Evolutionary conservation across 208 protist species (phyloP).

Genomic region (Leishmania gerbilli): DNA sequence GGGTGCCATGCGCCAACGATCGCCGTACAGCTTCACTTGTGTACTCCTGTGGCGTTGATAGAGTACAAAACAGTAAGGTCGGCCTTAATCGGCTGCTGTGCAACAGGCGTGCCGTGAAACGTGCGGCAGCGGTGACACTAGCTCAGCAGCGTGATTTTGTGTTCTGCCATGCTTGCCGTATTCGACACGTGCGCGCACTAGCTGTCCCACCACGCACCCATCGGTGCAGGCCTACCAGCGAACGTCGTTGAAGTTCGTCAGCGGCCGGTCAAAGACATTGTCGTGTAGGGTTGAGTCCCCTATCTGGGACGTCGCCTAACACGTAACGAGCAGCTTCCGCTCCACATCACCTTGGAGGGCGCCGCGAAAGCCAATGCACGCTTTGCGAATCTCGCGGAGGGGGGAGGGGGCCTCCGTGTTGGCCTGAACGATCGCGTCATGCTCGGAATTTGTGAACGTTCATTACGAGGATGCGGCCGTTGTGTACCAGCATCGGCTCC

Average conservation of each 20-base stretch:
- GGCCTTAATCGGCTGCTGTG: background rate
- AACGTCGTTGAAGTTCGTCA: constrained; percentile 26
- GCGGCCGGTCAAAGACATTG: constrained; percentile 45
- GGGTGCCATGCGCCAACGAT: no score
- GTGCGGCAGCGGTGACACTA: background rate
- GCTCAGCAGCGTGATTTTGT: background rate
- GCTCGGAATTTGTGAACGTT: constrained; percentile 62
- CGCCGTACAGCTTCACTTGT: no score
- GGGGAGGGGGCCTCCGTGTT: constrained; percentile 54
- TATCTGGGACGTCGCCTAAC: constrained; percentile 71
- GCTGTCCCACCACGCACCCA: constrained; percentile 46
- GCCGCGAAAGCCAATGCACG: constrained; percentile 70
- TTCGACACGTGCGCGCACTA: constrained; percentile 30
- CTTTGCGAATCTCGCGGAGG: constrained; percentile 86
- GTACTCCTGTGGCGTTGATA: no score
- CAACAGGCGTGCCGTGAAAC: background rate
- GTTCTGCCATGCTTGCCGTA: constrained; percentile 15
- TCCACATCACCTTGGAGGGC: constrained; percentile 85
- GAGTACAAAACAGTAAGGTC: background rate
- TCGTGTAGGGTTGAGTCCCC: constrained; percentile 45
- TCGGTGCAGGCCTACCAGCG: constrained; percentile 33
- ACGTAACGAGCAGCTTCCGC: constrained; percentile 89
- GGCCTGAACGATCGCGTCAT: constrained; percentile 11
- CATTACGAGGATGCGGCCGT: constrained; percentile 67
- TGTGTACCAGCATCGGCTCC: constrained; percentile 27